Conservation (phyloP, 2,329 filamentous ascomycete genomes). For the Colletotrichum paranaense region DNA sequence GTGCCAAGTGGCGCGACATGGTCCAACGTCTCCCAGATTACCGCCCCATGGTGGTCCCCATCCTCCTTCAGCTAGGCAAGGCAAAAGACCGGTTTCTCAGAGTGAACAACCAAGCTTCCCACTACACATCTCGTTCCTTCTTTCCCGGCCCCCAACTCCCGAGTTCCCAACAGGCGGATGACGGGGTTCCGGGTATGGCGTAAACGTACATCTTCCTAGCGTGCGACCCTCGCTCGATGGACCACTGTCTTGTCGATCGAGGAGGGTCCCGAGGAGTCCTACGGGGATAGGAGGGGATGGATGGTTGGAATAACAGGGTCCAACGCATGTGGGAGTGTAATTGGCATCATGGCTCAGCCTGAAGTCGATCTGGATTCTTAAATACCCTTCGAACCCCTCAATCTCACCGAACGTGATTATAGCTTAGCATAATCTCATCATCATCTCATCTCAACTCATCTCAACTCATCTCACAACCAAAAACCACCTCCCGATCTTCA, state of each 20-base stretch:
- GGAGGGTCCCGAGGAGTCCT: constrained; percentile 7
- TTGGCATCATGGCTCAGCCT: not conserved
- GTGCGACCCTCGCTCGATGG: constrained; percentile 23
- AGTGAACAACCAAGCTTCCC: not conserved
- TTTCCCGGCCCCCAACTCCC: not conserved
- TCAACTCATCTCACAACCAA: not conserved
- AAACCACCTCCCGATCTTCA: not conserved
- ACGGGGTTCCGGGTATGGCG: constrained; percentile 23
- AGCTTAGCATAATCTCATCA: constrained; percentile 5
- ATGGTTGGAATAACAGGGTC: constrained; percentile 4
- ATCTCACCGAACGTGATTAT: not conserved
- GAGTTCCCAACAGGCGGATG: not conserved
- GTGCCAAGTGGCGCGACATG: constrained; percentile 7
- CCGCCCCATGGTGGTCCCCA: not conserved
- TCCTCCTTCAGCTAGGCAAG: not conserved
- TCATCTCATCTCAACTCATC: not conserved
- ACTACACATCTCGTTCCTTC: not conserved
- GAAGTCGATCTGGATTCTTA: constrained; percentile 1
- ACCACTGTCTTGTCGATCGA: constrained; percentile 32
- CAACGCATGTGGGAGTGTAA: constrained; percentile 29
- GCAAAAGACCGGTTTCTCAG: not conserved
- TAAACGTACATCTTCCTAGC: constrained; percentile 32
- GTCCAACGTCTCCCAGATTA: not conserved
- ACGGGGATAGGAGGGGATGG: not conserved
- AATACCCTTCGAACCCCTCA: constrained; percentile 9